Conservation (phyloP, 2,329 filamentous ascomycete genomes). For the Uncinocarpus reesii region DNA sequence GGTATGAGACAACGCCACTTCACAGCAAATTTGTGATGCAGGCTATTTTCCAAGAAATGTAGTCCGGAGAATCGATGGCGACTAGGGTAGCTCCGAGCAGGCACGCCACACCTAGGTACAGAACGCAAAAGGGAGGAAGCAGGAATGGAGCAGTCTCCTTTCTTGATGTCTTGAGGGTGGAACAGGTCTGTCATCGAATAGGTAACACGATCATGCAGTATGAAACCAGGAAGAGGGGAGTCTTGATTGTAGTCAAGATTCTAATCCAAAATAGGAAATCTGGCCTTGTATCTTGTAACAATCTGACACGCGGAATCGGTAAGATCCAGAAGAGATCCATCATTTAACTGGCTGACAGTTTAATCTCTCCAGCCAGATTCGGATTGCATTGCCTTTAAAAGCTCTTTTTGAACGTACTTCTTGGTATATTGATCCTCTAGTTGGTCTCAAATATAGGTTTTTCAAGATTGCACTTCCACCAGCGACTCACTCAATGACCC, state of each 20-base stretch:
- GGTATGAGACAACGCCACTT: not conserved
- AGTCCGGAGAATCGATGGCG: not conserved
- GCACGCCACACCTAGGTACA: not conserved
- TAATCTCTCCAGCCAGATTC: not conserved
- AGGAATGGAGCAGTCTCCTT: not conserved
- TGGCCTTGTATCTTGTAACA: conserved; percentile 7
- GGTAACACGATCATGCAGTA: conserved; percentile 5
- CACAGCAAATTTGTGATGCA: not conserved
- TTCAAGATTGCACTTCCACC: no score
- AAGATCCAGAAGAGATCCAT: not conserved
- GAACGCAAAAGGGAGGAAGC: not conserved
- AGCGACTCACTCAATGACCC: no score
- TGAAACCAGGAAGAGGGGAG: not conserved
- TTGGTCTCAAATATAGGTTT: no score
- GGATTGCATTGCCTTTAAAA: not conserved
- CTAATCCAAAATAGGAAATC: not conserved
- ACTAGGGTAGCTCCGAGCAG: not conserved
- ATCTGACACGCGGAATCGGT: conserved; percentile 2
- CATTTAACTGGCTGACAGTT: not conserved
- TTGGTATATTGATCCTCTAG: no score
- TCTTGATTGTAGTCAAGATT: not conserved
- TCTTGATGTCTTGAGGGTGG: not conserved
- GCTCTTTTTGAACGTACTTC: not conserved
- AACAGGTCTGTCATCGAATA: not conserved
- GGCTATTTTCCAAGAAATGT: not conserved